Evolutionary conservation across 108 stramenopile species (phyloP).

Genomic region (Phaeodactylum tricornutum): DNA sequence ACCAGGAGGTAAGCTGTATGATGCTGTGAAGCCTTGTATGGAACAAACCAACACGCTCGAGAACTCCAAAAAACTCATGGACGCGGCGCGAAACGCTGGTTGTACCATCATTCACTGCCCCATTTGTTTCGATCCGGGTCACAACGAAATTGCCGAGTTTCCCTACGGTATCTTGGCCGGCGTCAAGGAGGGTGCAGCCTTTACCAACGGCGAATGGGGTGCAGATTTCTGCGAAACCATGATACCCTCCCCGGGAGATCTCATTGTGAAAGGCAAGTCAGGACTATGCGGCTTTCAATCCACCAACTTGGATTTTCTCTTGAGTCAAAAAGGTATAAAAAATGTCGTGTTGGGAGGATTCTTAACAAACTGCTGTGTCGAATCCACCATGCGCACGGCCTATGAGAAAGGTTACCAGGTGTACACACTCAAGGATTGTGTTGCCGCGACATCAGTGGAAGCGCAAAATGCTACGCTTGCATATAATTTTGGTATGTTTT

Average conservation of each 20-base stretch:
- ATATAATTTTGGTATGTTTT: slow-evolving; percentile 72
- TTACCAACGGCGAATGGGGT: slow-evolving; percentile 47
- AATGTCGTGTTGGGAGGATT: slow-evolving; percentile 63
- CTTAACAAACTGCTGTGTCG: slow-evolving; percentile 79
- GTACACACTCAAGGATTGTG: slow-evolving; percentile 60
- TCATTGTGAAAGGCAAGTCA: slow-evolving; percentile 58
- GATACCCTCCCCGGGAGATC: slow-evolving; percentile 38
- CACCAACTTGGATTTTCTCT: slow-evolving; percentile 66
- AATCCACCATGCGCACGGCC: slow-evolving; percentile 68
- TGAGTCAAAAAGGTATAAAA: slow-evolving; percentile 45
- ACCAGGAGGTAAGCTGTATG: slow-evolving; percentile 58
- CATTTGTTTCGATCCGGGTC: slow-evolving; percentile 49
- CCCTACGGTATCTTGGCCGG: slow-evolving; percentile 60
- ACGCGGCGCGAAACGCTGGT: slow-evolving; percentile 37
- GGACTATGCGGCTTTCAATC: slow-evolving; percentile 63
- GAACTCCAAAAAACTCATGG: slow-evolving; percentile 32
- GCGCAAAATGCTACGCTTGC: slow-evolving; percentile 55
- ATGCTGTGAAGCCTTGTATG: slow-evolving; percentile 51
- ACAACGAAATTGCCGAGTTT: slow-evolving; percentile 31
- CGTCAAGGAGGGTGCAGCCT: slow-evolving; percentile 49
- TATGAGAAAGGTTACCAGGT: slow-evolving; percentile 69
- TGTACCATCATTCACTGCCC: slow-evolving; percentile 52
- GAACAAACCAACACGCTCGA: slow-evolving; percentile 43
- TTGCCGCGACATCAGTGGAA: slow-evolving; percentile 46
- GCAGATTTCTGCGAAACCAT: slow-evolving; percentile 38